Conservation (phyloP, 345 rosid species). For the Lepidium aucheri region DNA sequence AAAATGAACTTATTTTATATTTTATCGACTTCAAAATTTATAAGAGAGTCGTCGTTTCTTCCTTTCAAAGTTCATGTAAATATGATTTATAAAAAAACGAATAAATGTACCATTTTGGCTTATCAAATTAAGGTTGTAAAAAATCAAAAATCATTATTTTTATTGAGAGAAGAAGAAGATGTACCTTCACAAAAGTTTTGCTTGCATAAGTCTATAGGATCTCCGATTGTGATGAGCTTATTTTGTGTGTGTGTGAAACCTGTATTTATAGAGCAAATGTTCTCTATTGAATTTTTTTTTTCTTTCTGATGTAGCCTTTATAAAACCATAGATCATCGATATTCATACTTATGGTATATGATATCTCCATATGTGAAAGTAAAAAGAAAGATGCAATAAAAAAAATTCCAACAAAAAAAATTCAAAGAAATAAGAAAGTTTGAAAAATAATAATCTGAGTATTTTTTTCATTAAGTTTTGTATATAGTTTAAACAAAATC, state of each 20-base stretch:
- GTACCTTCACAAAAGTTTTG: not conserved
- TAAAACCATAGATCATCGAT: not conserved
- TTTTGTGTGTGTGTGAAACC: too few relatives aligned
- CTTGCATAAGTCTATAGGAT: not conserved
- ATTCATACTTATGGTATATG: not conserved
- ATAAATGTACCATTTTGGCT: not conserved
- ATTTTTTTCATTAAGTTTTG: too few relatives aligned
- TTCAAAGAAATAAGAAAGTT: too few relatives aligned
- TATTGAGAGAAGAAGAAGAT: not conserved
- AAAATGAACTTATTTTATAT: too few relatives aligned
- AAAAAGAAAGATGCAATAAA: too few relatives aligned
- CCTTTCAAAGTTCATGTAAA: too few relatives aligned
- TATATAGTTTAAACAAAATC: too few relatives aligned
- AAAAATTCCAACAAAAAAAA: too few relatives aligned
- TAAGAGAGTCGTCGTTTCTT: not conserved
- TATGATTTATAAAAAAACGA: too few relatives aligned
- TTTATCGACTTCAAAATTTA: not conserved
- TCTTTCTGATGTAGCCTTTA: too few relatives aligned
- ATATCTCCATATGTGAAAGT: not conserved
- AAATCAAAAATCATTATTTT: not conserved
- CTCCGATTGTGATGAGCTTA: not conserved
- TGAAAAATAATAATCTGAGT: too few relatives aligned
- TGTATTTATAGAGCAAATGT: not conserved
- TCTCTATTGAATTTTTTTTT: too few relatives aligned
- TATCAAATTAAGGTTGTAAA: not conserved